Evolutionary conservation across 1,139 yeast species (phyloP).

Genomic region (Geotrichum siamense): DNA sequence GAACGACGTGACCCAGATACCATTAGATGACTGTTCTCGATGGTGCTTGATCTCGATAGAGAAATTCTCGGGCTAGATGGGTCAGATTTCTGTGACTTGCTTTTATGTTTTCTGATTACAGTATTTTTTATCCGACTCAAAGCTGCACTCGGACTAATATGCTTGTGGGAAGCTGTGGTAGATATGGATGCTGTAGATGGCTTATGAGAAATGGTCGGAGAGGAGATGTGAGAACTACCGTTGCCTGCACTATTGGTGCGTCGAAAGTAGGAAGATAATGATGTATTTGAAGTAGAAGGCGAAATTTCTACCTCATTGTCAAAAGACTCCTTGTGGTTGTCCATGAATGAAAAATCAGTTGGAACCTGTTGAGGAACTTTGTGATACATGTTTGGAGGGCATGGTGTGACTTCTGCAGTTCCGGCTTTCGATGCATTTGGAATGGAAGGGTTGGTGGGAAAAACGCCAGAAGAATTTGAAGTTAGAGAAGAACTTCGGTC

Average conservation of each 20-base stretch:
- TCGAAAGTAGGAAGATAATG: slow-evolving; percentile 9
- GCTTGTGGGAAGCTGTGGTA: slow-evolving; percentile 1
- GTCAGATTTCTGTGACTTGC: not conserved
- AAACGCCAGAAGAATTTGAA: not conserved
- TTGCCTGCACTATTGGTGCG: slow-evolving; percentile 6
- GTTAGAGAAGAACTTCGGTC: not conserved
- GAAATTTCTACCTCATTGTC: slow-evolving; percentile 5
- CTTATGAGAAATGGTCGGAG: not conserved
- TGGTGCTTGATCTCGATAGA: not conserved
- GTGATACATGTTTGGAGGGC: not conserved
- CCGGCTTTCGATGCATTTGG: not conserved
- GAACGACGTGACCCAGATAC: not conserved
- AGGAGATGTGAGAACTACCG: not conserved
- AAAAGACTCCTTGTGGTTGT: not conserved
- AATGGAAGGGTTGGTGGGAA: not conserved
- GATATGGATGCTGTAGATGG: not conserved
- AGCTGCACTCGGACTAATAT: slow-evolving; percentile 1
- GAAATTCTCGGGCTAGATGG: not conserved
- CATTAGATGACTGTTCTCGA: not conserved
- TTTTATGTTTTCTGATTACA: slow-evolving; percentile 7
- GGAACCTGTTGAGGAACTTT: slow-evolving; percentile 2
- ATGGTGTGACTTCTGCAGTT: not conserved
- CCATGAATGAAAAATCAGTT: not conserved
- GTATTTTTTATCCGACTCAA: slow-evolving; percentile 9
- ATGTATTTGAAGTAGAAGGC: slow-evolving; percentile 12